phyloP scores from a whole-genome alignment of 495 filamentous ascomycete genomes.

The Penicillium roqueforti region DNA sequence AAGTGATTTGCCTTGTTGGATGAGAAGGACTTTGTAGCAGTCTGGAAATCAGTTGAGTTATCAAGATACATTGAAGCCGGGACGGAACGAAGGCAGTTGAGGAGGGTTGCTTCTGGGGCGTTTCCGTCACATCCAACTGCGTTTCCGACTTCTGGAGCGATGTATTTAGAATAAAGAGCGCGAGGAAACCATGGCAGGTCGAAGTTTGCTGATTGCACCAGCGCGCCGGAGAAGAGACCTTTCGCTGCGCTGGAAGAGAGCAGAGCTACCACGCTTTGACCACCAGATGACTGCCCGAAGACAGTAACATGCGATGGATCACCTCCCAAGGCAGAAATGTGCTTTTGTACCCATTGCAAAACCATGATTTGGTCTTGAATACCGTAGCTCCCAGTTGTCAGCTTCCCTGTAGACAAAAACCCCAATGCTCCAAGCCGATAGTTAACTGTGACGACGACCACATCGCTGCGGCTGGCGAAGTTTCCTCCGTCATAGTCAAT shows the following conservation, averaged over 20 bases:
- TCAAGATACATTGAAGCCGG: conserved; percentile 24
- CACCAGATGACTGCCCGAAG: conserved; percentile 54
- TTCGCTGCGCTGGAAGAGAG: conserved; percentile 34
- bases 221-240: conserved; percentile 31
- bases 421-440: conserved; percentile 43
- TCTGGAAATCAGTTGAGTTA: conserved; percentile 22
- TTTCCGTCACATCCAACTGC: conserved; percentile 26
- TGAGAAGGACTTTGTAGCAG: conserved; percentile 7
- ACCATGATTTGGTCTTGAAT: conserved; percentile 39
- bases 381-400: conserved; percentile 37
- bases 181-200: conserved; percentile 30
- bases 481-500: conserved; percentile 41
- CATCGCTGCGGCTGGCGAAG: conserved; percentile 43
- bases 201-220: conserved; percentile 26
- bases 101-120: conserved; percentile 12
- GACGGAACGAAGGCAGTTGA: conserved; percentile 25
- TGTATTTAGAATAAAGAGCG: conserved; percentile 19
- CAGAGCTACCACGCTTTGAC: conserved; percentile 49
- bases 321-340: conserved; percentile 50
- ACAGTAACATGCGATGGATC: conserved; percentile 47
- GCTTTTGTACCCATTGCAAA: conserved; percentile 48
- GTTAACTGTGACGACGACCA: conserved; percentile 49
- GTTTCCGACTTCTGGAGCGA: conserved; percentile 19
- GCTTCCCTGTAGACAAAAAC: conserved; percentile 30
- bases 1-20: conserved; percentile 11